Conservation (phyloP, 768 basidiomycete genomes). For the Panus rudis region DNA sequence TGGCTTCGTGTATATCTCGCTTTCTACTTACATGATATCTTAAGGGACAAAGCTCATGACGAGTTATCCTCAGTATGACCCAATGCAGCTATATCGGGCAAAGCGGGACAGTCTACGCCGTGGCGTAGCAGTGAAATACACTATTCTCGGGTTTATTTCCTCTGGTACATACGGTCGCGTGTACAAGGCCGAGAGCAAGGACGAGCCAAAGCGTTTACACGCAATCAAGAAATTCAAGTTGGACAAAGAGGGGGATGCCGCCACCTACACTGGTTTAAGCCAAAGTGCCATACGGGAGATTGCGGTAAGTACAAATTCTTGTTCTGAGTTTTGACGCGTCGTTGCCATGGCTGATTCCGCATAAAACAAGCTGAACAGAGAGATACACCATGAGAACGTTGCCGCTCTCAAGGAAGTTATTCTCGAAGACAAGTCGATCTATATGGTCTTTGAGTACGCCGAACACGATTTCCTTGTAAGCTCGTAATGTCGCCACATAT, state of each 20-base stretch:
- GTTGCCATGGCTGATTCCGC: not conserved
- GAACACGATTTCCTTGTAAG: constrained; percentile 96
- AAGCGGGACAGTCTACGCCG: constrained; percentile 66
- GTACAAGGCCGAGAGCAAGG: constrained; percentile 86
- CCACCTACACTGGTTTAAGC: constrained; percentile 95
- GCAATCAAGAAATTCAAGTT: constrained; percentile 99
- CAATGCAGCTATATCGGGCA: constrained; percentile 80
- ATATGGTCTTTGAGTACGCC: constrained; percentile 99
- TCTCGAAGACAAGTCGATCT: constrained; percentile 95
- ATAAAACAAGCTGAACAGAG: constrained; percentile 68
- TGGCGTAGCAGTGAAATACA: constrained; percentile 77
- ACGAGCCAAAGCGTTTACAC: constrained; percentile 63
- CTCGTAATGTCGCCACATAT: not conserved
- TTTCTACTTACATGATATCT: no score
- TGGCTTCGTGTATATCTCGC: no score
- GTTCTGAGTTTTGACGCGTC: not conserved
- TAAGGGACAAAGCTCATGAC: no score
- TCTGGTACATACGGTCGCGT: constrained; percentile 98
- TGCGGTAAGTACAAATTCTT: constrained; percentile 49
- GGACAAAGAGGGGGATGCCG: constrained; percentile 95
- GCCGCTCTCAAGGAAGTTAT: constrained; percentile 92
- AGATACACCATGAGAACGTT: constrained; percentile 86
- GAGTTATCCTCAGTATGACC: constrained; percentile 49
- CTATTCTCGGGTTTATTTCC: constrained; percentile 94
- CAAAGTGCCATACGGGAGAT: constrained; percentile 98